These are phyloP conservation scores for Mycena galopus DNA, from an alignment of 768 basidiomycete species.

Conservation along the genomic window DNA sequence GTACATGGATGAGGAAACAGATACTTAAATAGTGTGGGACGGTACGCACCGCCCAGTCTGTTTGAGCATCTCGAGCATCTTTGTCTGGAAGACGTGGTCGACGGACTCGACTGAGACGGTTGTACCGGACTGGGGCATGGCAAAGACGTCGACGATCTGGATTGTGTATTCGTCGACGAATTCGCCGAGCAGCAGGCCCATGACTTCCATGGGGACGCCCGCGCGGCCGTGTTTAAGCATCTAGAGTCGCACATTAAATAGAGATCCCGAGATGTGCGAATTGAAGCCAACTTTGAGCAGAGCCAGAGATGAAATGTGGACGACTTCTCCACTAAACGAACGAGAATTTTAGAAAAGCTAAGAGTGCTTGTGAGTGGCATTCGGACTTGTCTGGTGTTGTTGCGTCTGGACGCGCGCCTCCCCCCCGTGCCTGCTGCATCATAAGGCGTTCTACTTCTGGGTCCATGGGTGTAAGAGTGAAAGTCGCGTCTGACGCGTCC, in stretches of 20 bases:
- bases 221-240: constrained; percentile 99
- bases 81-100: constrained; percentile 98
- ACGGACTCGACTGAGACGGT: constrained; percentile 98
- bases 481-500: constrained; percentile 61
- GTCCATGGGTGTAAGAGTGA: constrained; percentile 53
- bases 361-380: constrained; percentile 37
- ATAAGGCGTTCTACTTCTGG: constrained; percentile 62
- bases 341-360: constrained; percentile 30
- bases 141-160: constrained; percentile 96
- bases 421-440: constrained; percentile 60
- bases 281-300: constrained; percentile 82
- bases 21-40: constrained; percentile 29
- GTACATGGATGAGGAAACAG: constrained; percentile 15
- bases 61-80: constrained; percentile 99
- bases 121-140: constrained; percentile 98
- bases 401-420: constrained; percentile 59
- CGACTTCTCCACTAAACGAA: constrained; percentile 91
- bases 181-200: constrained; percentile 98
- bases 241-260: constrained; percentile 55
- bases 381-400: constrained; percentile 82
- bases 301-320: constrained; percentile 98
- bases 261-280: not conserved
- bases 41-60: constrained; percentile 91
- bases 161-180: constrained; percentile 98
- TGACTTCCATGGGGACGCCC: constrained; percentile 99